phyloP scores from a whole-genome alignment of 1,284 basidiomycete genomes.

The Marasmius oreades region DNA sequence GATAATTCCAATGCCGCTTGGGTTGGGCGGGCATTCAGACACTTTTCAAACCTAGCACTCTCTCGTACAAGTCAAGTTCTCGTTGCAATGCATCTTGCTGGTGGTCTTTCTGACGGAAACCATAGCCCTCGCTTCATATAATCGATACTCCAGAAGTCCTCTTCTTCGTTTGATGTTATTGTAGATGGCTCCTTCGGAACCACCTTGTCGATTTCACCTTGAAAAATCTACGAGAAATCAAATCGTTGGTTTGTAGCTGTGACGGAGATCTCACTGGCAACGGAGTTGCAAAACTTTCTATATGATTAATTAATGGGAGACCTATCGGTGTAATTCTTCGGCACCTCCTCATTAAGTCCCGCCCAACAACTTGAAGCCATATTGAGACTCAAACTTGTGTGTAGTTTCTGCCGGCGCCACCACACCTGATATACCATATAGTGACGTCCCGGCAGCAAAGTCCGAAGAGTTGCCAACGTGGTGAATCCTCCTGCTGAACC shows the following conservation, averaged over 20 bases:
- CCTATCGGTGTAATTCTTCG: constrained; percentile 45
- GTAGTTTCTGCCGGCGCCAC: constrained; percentile 45
- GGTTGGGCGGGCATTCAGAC: neutral
- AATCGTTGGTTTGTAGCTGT: neutral
- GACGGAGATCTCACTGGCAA: constrained; percentile 38
- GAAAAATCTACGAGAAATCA: constrained; percentile 38
- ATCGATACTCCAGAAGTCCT: constrained; percentile 43
- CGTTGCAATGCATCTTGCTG: constrained; percentile 41
- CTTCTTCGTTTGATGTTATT: constrained; percentile 36
- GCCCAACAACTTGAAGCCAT: constrained; percentile 52
- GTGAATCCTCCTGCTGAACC: constrained; percentile 64
- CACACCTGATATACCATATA: constrained; percentile 57
- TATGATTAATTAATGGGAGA: constrained; percentile 48
- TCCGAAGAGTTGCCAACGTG: constrained; percentile 38
- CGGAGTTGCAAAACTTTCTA: constrained; percentile 46
- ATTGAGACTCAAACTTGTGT: constrained; percentile 68
- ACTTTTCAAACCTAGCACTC: constrained; percentile 25
- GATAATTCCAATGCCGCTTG: no score
- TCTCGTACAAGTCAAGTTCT: constrained; percentile 43
- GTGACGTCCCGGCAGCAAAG: constrained; percentile 49
- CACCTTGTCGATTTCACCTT: constrained; percentile 52
- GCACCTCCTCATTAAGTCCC: constrained; percentile 43
- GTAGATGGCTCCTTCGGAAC: constrained; percentile 51
- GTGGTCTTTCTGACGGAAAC: constrained; percentile 41
- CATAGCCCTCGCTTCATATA: constrained; percentile 56